Base-by-base conservation (phyloP, 139 green algal species). In the Haematococcus sp. region DNA sequence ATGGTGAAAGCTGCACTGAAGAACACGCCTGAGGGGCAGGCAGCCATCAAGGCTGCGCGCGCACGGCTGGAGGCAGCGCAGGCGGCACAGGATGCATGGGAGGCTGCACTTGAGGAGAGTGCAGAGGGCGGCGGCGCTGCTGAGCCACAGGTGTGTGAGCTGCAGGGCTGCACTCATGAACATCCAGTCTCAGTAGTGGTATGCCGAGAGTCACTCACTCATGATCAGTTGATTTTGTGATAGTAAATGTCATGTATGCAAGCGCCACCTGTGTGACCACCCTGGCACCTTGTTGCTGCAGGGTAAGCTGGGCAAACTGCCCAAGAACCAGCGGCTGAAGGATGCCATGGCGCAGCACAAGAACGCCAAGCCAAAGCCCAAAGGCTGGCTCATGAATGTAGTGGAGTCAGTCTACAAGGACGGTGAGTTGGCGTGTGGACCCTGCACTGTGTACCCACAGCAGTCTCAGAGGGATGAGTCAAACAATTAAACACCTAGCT, bases 341-440 rank as follows among this genome's bases (percentile, higher is more conserved):
- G 74, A 82, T 25, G 83, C 80, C 2, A 80, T 88, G 71, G 67
- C 69, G 2, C 74, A 83, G 68, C 69, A 88, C 71, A 77, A 73
- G 66, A 78, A 78, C 27, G 80, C 80, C 2, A 81, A 81, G 68
- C 76, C 75, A n/a, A 78, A 78, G n/a, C 81, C 83, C 60, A 80
- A 81, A 71, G 74, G 74, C 28, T 88, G 83, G 83, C 80, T 88
- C 22, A 71, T 86, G 70, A 76, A 43, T 4, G 71, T 88, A 34
- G 72, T 88, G 35, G 83, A 88, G 32, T 44, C 33, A 22, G 75
- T 88, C 22, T 86, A 88, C 77, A 84, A 80, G 63, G 83, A 86
- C 5, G 78, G 82, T 87, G 74, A 22, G 80, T 34, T 28, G 27
- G 32, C 34, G 19, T 28, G n/a, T 54, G 44, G n/a, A n/a, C n/a